Evolutionary conservation across 495 filamentous ascomycete genomes (phyloP).

Genomic region (Penicillium robsamsonii): DNA sequence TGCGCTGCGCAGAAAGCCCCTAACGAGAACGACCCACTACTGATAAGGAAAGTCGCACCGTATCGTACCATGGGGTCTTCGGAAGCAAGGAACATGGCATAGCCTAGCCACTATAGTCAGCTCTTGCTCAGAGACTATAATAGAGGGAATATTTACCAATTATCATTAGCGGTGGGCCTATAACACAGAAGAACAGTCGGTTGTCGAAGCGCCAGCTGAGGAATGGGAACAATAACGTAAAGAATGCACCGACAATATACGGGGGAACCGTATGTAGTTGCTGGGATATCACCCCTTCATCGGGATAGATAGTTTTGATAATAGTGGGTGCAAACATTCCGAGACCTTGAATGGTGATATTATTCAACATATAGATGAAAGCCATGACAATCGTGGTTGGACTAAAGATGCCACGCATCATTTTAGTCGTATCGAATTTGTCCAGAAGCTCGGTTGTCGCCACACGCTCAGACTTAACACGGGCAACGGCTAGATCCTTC

Average conservation of each 20-base stretch:
- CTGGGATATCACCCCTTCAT: slow-evolving; percentile 53
- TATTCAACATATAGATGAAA: slow-evolving; percentile 53
- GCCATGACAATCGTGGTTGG: slow-evolving; percentile 46
- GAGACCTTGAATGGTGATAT: slow-evolving; percentile 54
- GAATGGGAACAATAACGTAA: slow-evolving; percentile 60
- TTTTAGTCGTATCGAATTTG: slow-evolving; percentile 44
- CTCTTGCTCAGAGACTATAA: background rate
- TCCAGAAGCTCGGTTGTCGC: slow-evolving; percentile 60
- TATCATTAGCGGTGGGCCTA: slow-evolving; percentile 55
- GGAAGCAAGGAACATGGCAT: slow-evolving; percentile 68
- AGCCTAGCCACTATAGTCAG: slow-evolving; percentile 33
- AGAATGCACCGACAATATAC: slow-evolving; percentile 66
- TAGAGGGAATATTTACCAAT: slow-evolving; percentile 27
- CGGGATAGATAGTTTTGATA: slow-evolving; percentile 59
- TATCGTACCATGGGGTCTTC: slow-evolving; percentile 56
- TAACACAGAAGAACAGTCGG: slow-evolving; percentile 47
- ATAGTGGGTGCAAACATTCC: slow-evolving; percentile 74
- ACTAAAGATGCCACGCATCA: slow-evolving; percentile 47
- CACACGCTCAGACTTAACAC: slow-evolving; percentile 63
- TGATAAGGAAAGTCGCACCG: slow-evolving; percentile 67
- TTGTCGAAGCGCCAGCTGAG: slow-evolving; percentile 59
- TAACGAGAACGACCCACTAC: slow-evolving; percentile 53
- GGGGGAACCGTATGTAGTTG: slow-evolving; percentile 71
- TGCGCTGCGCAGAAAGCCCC: slow-evolving; percentile 66
- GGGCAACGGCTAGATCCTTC: slow-evolving; percentile 58